These are phyloP conservation scores for Trichoderma gracile DNA, from an alignment of 2,329 filamentous ascomycete species.

Conservation along the genomic window DNA sequence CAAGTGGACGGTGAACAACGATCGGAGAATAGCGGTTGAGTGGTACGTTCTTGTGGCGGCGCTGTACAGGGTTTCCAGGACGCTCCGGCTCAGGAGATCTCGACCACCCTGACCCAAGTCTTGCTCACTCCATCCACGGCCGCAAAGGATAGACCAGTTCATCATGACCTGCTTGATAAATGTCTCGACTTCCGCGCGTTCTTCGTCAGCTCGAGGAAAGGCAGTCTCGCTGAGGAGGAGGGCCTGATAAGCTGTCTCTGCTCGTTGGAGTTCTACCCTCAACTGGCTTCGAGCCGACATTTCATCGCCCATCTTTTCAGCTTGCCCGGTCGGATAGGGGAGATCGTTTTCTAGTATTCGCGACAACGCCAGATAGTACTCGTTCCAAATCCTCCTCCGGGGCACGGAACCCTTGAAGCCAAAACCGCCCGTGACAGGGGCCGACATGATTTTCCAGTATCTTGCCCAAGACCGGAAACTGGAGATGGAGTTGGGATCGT, in stretches of 20 bases:
- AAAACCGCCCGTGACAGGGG: conserved; percentile 53
- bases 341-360: conserved; percentile 68
- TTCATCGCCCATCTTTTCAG: conserved; percentile 46
- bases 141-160: conserved; percentile 84
- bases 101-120: conserved; percentile 83
- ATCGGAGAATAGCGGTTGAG: conserved; percentile 82
- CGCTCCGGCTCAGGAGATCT: conserved; percentile 69
- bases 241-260: conserved; percentile 77
- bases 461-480: conserved; percentile 67
- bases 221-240: conserved; percentile 74
- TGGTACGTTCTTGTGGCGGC: conserved; percentile 94
- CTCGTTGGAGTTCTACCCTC: conserved; percentile 72
- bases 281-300: conserved; percentile 63
- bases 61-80: conserved; percentile 86
- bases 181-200: conserved; percentile 74
- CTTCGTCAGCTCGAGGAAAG: conserved; percentile 82
- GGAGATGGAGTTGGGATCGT: conserved; percentile 55
- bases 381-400: conserved; percentile 73
- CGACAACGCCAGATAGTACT: conserved; percentile 81
- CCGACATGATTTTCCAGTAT: conserved; percentile 62
- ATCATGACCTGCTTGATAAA: conserved; percentile 78
- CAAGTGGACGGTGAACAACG: conserved; percentile 85
- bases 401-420: conserved; percentile 61
- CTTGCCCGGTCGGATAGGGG: conserved; percentile 56
- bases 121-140: conserved; percentile 74